Evolutionary conservation across 257 asterid species (phyloP).

Genomic region (Osmanthus fragrans): DNA sequence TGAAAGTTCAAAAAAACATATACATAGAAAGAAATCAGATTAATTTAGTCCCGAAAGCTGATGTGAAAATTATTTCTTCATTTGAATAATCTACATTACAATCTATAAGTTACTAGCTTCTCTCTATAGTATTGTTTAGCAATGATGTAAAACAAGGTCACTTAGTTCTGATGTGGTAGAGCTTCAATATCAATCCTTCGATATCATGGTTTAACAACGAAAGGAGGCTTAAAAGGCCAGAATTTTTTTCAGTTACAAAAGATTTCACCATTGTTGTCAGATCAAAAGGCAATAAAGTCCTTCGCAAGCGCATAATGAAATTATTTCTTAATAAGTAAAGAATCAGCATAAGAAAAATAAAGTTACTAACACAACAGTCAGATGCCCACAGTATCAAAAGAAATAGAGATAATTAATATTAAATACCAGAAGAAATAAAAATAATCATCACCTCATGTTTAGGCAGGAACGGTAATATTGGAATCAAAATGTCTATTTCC

Average conservation of each 20-base stretch:
- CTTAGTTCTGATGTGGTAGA: slow-evolving; percentile 7
- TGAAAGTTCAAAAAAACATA: neutral
- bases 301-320: neutral
- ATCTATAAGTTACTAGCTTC: slow-evolving; percentile 5
- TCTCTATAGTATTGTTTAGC: neutral
- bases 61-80: neutral
- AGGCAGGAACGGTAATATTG: slow-evolving; percentile 79
- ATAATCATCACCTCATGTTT: slow-evolving; percentile 71
- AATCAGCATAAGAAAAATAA: neutral
- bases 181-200: slow-evolving; percentile 1
- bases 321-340: neutral
- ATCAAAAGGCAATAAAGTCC: neutral
- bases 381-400: slow-evolving; percentile 16
- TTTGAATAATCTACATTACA: slow-evolving; percentile 13
- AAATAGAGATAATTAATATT: slow-evolving; percentile 12
- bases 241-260: slow-evolving; percentile 1
- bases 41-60: neutral
- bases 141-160: slow-evolving; percentile 1
- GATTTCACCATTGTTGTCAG: neutral
- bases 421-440: slow-evolving; percentile 21
- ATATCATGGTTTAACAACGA: slow-evolving; percentile 9
- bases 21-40: neutral
- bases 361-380: slow-evolving; percentile 11
- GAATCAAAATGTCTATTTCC: slow-evolving; percentile 84
- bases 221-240: slow-evolving; percentile 1